These are phyloP conservation scores for Albophoma yamanashiensis DNA, from an alignment of 2,329 filamentous ascomycete species.

Conservation along the genomic window DNA sequence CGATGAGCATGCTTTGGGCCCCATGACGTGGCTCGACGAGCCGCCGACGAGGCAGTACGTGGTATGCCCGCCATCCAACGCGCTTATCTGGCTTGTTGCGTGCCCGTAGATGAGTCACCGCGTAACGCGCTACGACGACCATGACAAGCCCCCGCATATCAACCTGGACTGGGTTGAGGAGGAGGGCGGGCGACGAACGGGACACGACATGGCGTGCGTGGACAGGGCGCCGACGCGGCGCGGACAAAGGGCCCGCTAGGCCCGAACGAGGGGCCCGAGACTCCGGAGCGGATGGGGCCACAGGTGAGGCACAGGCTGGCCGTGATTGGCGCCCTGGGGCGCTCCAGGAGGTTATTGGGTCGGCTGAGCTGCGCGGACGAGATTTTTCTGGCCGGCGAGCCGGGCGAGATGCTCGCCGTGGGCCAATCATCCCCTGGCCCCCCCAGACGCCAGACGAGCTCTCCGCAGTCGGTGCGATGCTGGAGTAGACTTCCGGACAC, in stretches of 20 bases:
- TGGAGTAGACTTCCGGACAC: too few relatives aligned
- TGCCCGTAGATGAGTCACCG: neutral
- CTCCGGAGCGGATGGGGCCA: neutral
- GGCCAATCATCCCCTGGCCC: neutral
- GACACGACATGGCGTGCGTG: slow-evolving; percentile 2
- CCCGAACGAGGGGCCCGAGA: neutral
- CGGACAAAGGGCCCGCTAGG: slow-evolving; percentile 4
- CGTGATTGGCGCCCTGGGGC: neutral
- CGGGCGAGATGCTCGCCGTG: neutral
- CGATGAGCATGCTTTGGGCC: neutral
- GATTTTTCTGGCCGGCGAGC: neutral
- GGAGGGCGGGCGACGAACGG: neutral
- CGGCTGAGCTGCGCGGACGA: neutral
- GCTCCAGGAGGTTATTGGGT: neutral
- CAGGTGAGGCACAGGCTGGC: neutral
- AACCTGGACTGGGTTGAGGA: neutral
- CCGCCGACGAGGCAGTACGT: neutral
- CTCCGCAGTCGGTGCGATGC: neutral
- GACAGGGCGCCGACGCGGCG: too few relatives aligned
- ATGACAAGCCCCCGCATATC: neutral
- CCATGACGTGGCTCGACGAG: neutral
- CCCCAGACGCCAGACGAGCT: neutral
- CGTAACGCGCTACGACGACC: neutral
- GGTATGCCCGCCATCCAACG: neutral
- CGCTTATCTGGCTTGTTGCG: neutral